Evolutionary conservation across 2,329 filamentous ascomycete species (phyloP).

Genomic region (Aspergillus sp.): DNA sequence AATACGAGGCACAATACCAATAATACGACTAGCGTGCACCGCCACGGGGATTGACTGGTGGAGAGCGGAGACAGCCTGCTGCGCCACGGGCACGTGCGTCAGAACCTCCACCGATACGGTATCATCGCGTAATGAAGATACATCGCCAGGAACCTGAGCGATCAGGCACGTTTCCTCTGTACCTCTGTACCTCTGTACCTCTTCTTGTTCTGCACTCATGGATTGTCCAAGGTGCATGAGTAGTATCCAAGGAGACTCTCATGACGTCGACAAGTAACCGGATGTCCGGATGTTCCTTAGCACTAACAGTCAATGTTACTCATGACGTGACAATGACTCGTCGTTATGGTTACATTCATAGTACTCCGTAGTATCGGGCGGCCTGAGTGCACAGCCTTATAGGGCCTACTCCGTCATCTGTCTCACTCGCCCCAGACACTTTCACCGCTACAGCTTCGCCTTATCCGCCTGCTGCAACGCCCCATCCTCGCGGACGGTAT

Average conservation of each 20-base stretch:
- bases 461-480: conserved; percentile 54
- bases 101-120: too few relatives aligned
- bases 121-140: background rate
- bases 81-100: background rate
- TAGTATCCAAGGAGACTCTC: too few relatives aligned
- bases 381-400: conserved; percentile 1
- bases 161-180: background rate
- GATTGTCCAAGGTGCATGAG: too few relatives aligned
- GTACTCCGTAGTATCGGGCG: background rate
- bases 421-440: background rate
- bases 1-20: background rate
- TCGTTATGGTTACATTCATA: background rate
- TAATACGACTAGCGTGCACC: background rate
- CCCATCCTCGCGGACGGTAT: conserved; percentile 59
- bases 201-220: background rate
- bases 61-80: background rate
- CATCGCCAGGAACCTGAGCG: background rate
- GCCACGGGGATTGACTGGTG: background rate
- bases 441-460: conserved; percentile 20
- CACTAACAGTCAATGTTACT: background rate
- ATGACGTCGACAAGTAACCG: too few relatives aligned
- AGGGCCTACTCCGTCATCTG: background rate
- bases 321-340: conserved; percentile 1
- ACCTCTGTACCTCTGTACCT: background rate
- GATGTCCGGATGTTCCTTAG: too few relatives aligned